Conservation (phyloP, 2,329 filamentous ascomycete species). For the Trichoderma sp. region DNA sequence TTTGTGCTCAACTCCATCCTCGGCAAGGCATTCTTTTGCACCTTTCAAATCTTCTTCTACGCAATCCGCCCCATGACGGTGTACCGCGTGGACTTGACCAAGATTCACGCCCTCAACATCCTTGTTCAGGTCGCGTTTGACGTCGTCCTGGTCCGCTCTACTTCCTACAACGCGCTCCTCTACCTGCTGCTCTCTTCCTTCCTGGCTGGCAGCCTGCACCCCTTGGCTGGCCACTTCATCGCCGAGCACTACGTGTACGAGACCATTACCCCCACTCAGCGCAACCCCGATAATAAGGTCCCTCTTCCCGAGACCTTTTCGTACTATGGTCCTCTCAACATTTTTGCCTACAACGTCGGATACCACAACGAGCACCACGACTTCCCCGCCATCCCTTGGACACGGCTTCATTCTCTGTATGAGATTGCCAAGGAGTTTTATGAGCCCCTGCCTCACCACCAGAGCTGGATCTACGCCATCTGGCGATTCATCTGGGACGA, state of each 20-base stretch:
- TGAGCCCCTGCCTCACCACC: constrained; percentile 79
- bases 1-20: constrained; percentile 91
- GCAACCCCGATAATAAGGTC: constrained; percentile 61
- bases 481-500: constrained; percentile 95
- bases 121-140: constrained; percentile 78
- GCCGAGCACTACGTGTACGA: constrained; percentile 92
- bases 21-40: constrained; percentile 98
- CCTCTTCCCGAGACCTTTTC: constrained; percentile 91
- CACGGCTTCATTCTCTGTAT: constrained; percentile 75
- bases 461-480: constrained; percentile 89
- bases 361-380: constrained; percentile 99
- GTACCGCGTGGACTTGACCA: constrained; percentile 85
- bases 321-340: constrained; percentile 92
- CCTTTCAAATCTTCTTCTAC: constrained; percentile 99
- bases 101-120: constrained; percentile 83
- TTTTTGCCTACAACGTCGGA: constrained; percentile 95
- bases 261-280: constrained; percentile 59
- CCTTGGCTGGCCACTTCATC: constrained; percentile 96
- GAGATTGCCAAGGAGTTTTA: constrained; percentile 90
- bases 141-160: constrained; percentile 63
- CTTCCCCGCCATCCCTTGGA: constrained; percentile 97
- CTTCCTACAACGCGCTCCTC: constrained; percentile 67
- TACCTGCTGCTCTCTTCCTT: constrained; percentile 92
- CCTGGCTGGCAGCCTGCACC: constrained; percentile 90
- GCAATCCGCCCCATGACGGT: constrained; percentile 93